Base-by-base conservation (phyloP, 495 filamentous ascomycete species). In the Astrothelium macrocarpum region DNA sequence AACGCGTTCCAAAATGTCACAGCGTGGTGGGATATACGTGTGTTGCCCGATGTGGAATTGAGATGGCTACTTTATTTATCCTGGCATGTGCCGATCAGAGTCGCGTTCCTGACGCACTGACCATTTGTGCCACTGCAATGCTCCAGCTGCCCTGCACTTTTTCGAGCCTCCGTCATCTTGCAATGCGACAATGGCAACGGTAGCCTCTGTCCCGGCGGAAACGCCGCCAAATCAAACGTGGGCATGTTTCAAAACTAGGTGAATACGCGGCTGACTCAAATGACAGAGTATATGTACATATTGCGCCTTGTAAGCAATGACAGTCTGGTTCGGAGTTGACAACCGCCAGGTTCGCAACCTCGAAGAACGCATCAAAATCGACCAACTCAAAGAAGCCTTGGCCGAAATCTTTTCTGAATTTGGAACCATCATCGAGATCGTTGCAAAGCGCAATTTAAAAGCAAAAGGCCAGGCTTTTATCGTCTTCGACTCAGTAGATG, bases 401-500 rank as follows among this genome's bases (percentile, higher is more conserved):
- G 71, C 71, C 3, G 84, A 87, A 69, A 84, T 97, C 71, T 99
- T 99, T 78, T 84, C 84, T 53, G 90, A 96, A 71, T 97, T 91
- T 75, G 94, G 94, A 71, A 89, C 80, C 62, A 82, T 99, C 69
- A 77, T 97, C 69, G 94, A 99, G 64, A 84, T 99, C 64, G 84
- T 97, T 62, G 91, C 91, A 43, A 97, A 97, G 80, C 88, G 81
- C 56, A 96, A 93, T 72, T 78, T 97, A 36, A 91, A 90, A 71
- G 88, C 90, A 62, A 96, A 95, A 75, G 94, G 94, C 53, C 94
- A 99, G 77, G 94, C 94, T 5, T 99, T 99, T 74, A 78, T 99
- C 62, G 92, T 99, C 61, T 97, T 91, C 75, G 91, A 95, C 67
- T 84, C 79, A 60, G 78, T 84, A 29, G 86, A 91, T 49, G 81